Conservation (phyloP, 768 basidiomycete species). For the Mycena latifolia region DNA sequence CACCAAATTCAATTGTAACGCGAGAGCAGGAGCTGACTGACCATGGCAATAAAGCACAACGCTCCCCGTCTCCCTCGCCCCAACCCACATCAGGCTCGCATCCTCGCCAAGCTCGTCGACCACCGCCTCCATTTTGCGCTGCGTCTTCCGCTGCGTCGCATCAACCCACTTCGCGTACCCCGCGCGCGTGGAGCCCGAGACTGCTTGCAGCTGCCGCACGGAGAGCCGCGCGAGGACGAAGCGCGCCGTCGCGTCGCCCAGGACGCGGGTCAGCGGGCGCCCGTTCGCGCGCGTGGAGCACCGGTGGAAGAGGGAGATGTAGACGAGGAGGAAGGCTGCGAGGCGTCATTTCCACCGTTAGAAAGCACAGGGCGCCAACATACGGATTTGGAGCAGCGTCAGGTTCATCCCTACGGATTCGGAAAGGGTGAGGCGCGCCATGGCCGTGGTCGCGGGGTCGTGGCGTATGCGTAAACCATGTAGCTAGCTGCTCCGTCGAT, state of each 20-base stretch:
- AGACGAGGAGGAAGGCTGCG: slow-evolving; percentile 8
- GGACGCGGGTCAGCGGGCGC: slow-evolving; percentile 8
- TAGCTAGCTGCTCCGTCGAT: too few relatives aligned
- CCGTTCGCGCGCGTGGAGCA: slow-evolving; percentile 24
- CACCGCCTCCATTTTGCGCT: neutral
- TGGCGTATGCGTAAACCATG: too few relatives aligned
- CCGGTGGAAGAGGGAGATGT: slow-evolving; percentile 11
- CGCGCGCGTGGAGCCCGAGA: slow-evolving; percentile 11
- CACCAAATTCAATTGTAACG: neutral
- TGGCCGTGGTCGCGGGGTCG: too few relatives aligned
- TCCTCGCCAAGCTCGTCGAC: slow-evolving; percentile 16
- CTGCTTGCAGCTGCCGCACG: slow-evolving; percentile 18
- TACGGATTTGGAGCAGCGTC: slow-evolving; percentile 21
- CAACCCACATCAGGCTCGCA: slow-evolving; percentile 19
- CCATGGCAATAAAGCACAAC: slow-evolving; percentile 29
- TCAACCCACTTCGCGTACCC: slow-evolving; percentile 18
- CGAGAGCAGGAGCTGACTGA: neutral
- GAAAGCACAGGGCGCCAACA: neutral
- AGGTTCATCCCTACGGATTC: slow-evolving; percentile 11
- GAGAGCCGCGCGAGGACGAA: slow-evolving; percentile 20
- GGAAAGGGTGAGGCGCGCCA: neutral
- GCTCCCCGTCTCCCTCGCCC: slow-evolving; percentile 2
- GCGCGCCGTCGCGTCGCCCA: slow-evolving; percentile 6
- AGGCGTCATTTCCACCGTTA: too few relatives aligned
- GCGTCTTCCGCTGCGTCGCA: too few relatives aligned